Evolutionary conservation across 768 basidiomycete genomes (phyloP), one percentile per base, ranked within the genome.

Genomic region (Termitomyces sp.): DNA sequence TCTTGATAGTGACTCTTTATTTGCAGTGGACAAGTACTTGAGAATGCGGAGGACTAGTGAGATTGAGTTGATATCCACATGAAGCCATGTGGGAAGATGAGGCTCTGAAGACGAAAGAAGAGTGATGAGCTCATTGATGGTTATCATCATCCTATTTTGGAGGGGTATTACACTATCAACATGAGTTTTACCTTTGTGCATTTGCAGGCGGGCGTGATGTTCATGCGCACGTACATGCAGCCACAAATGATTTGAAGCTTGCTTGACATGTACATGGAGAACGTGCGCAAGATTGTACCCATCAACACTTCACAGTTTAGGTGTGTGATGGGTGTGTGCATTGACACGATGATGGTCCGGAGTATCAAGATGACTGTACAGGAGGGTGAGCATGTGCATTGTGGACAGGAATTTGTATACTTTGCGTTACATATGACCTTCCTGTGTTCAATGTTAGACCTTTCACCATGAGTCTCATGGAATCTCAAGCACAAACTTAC

Each of bases 91-190:
- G 0, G 68, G 68, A 18, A 71, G 60, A 7, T 52, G 55, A 13
- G 65, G 65, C 13, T 66, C 66, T 2, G 28, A 32, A 5, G 18
- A 46, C 2, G 52, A 57, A 28, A 71, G n/a, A n/a, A n/a, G 39
- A 24, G 36, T 46, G 16, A 44, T 42, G 40, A 69, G 58, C 7
- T 53, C 55, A 24, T 59, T 57, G 8, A 67, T 67, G 1, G 60
- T 59, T 8, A 45, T 53, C 55, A 64, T 63, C 44, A 66, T 51
- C 20, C 65, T 68, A 91, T 98, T 58, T 65, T 85, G 3, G 96
- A 96, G 7, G 94, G 96, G 69, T 98, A 97, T 74, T 98, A 97
- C 74, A 98, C 97, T 0, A 96, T 97, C 63, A 96, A 95, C 59
- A 90, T 91, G 65, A 54, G 85, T 77, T n/a, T n/a, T n/a, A n/a